phyloP scores from a whole-genome alignment of 495 filamentous ascomycete species.

The Zalerion maritima region DNA sequence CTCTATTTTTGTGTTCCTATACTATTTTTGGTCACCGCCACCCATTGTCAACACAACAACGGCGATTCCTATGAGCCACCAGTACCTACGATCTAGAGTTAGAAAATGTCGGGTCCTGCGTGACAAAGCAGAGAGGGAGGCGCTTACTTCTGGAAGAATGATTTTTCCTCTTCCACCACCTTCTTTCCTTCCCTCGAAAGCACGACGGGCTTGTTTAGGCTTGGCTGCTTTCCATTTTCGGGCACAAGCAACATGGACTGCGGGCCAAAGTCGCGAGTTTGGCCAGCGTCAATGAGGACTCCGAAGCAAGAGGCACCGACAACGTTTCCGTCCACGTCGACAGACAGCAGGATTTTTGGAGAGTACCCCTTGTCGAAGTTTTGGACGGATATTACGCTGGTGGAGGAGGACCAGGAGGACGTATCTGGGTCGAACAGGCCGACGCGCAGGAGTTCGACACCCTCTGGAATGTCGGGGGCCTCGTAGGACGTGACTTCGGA shows the following conservation, averaged over 20 bases:
- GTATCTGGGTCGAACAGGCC: conserved; percentile 30
- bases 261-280: conserved; percentile 41
- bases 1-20: no score
- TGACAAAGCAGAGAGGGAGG: conserved; percentile 14
- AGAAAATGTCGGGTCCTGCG: conserved; percentile 8
- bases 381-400: conserved; percentile 27
- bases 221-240: conserved; percentile 35
- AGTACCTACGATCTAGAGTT: conserved; percentile 27
- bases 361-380: conserved; percentile 40
- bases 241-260: conserved; percentile 34
- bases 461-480: conserved; percentile 28
- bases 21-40: conserved; percentile 33
- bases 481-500: conserved; percentile 30
- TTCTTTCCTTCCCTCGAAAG: conserved; percentile 45
- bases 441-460: conserved; percentile 27
- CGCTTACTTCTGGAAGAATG: conserved; percentile 55
- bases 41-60: conserved; percentile 20
- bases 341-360: conserved; percentile 30
- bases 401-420: conserved; percentile 30
- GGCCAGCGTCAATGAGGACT: conserved; percentile 36
- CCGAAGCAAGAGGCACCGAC: conserved; percentile 27
- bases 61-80: conserved; percentile 36
- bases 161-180: conserved; percentile 45
- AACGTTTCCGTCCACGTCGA: conserved; percentile 24
- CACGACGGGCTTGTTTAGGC: conserved; percentile 51